Percentiles rank a stretch among this genome's conserved stretches.
Evolutionary conservation across 768 basidiomycete species (phyloP).

Genomic region (Epithele typhae): DNA sequence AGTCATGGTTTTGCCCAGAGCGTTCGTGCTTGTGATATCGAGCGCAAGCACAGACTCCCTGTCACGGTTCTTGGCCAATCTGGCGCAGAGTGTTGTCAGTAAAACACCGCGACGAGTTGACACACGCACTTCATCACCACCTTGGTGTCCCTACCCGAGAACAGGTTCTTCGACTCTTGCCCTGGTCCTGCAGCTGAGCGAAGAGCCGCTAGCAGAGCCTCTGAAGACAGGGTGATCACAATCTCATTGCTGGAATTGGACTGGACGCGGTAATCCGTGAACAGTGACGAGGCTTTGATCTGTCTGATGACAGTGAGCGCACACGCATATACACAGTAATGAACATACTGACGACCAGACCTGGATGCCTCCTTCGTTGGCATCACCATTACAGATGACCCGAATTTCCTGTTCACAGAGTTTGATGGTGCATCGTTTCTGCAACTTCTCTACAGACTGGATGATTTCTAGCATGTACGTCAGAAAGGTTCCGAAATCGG

Average conservation of each 20-base stretch:
- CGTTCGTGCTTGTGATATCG: slow-evolving; percentile 62
- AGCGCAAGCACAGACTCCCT: slow-evolving; percentile 74
- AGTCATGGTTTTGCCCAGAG: slow-evolving; percentile 58
- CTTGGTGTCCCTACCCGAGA: slow-evolving; percentile 46
- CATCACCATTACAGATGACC: slow-evolving; percentile 79
- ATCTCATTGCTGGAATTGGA: slow-evolving; percentile 84
- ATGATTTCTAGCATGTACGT: slow-evolving; percentile 51
- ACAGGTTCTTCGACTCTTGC: slow-evolving; percentile 38
- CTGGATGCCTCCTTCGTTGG: slow-evolving; percentile 80
- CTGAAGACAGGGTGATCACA: slow-evolving; percentile 65
- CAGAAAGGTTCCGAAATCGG: not conserved
- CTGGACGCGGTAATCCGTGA: slow-evolving; percentile 78
- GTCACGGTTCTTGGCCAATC: slow-evolving; percentile 79
- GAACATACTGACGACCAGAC: slow-evolving; percentile 65
- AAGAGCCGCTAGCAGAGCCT: slow-evolving; percentile 73
- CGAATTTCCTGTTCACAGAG: slow-evolving; percentile 72
- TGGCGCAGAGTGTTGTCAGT: not conserved
- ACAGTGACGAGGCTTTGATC: slow-evolving; percentile 63
- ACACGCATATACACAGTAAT: not conserved
- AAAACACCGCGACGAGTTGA: too few species aligned
- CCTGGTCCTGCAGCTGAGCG: slow-evolving; percentile 36
- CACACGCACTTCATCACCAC: slow-evolving; percentile 57
- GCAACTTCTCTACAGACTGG: slow-evolving; percentile 77
- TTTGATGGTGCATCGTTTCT: slow-evolving; percentile 80
- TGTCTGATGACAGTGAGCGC: slow-evolving; percentile 34